Evolutionary conservation across 106 monocot genomes (phyloP).

Genomic region (Dioscorea dumetorum): DNA sequence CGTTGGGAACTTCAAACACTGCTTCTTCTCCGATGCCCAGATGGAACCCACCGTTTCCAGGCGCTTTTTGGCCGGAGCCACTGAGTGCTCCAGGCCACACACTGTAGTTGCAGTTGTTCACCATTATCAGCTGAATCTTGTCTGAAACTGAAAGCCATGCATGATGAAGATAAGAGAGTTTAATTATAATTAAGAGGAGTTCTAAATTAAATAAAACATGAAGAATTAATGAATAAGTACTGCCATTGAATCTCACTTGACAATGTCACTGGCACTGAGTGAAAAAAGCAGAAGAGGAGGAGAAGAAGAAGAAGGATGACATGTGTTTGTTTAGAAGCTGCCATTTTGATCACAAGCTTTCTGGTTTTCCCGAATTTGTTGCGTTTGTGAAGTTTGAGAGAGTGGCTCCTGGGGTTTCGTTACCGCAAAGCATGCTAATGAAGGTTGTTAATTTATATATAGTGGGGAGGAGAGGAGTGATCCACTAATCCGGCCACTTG

Average conservation of each 20-base stretch:
- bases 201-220: too few relatives aligned
- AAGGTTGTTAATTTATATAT: neutral
- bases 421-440: neutral
- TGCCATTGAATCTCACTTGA: conserved; percentile 5
- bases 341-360: neutral
- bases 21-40: conserved; percentile 29
- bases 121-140: conserved; percentile 32
- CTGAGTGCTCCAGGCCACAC: conserved; percentile 49
- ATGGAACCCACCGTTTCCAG: conserved; percentile 46
- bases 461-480: neutral
- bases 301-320: conserved; percentile 1
- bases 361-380: neutral
- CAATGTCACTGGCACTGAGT: conserved; percentile 3
- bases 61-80: conserved; percentile 35
- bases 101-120: conserved; percentile 65
- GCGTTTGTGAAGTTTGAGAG: neutral
- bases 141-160: conserved; percentile 5
- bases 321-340: conserved; percentile 2
- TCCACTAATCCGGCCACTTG: neutral
- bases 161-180: too few relatives aligned
- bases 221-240: neutral
- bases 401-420: conserved; percentile 5
- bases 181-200: too few relatives aligned
- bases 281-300: conserved; percentile 11
- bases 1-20: conserved; percentile 22